Base-by-base conservation (phyloP, 2,329 filamentous ascomycete genomes). In the Colletotrichum ledebouriae region DNA sequence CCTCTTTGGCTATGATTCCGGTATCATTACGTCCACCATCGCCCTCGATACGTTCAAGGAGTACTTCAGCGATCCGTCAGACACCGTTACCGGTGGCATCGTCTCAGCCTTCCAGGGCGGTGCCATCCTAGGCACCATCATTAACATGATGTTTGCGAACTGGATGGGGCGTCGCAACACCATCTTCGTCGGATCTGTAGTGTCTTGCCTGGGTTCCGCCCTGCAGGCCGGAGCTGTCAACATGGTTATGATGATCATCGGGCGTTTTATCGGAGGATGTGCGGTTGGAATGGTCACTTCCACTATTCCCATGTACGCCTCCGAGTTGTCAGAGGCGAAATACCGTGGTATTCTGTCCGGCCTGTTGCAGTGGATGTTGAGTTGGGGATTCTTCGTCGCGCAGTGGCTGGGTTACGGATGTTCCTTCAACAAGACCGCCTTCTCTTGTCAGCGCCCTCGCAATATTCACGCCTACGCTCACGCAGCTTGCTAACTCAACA, bases 201-300 rank as follows among this genome's bases (percentile, higher is more conserved):
- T 78, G 13, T 78, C 78, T 25, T 65, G 72, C 10, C 56, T 76
- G 49, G 76, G 77, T 2, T 75, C 74, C 17, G 71, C 75, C 12
- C 72, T 79, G 2, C 76, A 78, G 57, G 74, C 75, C n/a, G 76
- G 75, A 13, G 73, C 76, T 12, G 70, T 74, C 11, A 74, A 73
- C 46, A 74, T 76, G 67, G 69, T 70, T 20, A 85, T 85, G 82
- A 73, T 86, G n/a, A 84, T 86, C 49, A 75, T 79, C 13, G 84
- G 83, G 10, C 81, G 84, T 62, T 81, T 83, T 69, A 81, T 85
- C 67, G 83, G 82, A 3, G 84, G 84, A 5, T 59, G 83, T 7
- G 83, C 83, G 2, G 78, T 85, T 25, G 84, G 84, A 3, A 75
- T 82, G 67, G 77, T 85, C 71, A 83, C 82, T 1, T 78, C 80